Base-by-base conservation (phyloP, 2,329 filamentous ascomycete species). In the Ophiobolus disseminans region DNA sequence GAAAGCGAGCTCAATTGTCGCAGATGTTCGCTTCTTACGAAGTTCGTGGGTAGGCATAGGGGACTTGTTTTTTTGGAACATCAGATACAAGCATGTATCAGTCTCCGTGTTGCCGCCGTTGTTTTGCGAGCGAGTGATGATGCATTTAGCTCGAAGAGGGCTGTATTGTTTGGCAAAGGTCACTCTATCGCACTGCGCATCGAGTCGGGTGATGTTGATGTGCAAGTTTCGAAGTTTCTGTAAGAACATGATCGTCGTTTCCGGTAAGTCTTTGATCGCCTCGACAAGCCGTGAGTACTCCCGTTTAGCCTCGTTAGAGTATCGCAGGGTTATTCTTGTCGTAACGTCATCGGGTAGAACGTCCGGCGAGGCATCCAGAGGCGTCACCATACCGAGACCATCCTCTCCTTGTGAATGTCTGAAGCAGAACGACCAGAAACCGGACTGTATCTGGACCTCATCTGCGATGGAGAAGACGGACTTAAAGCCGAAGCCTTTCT, bases 351-450 rank as follows among this genome's bases (percentile, higher is more conserved):
- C 13, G 3, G 55, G 49, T 5, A 65, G 11, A 1, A 8, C 4
- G 3, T 45, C 40, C 19, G 35, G 45, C 3, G 57, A 36, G 32
- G 63, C 50, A 40, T 67, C 62, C 1, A 67, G 69, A 42, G 80
- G 80, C 0, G 74, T 75, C 1, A 82, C 74, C 79, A 83, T 83
- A 1, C 80, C 80, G 26, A 83, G 64, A 1, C 80, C 80, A 0
- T 72, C 69, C 2, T 79, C 75, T 0, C 72, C 76, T 17, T 23
- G 39, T 1, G 41, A 45, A 46, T 75, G 63, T n/a, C 64, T 35
- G 36, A 75, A 76, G 2, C 46, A 57, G 47, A 76, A 77, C 0
- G 68, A 73, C 51, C 68, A 76, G 1, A 62, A 19, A 1, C 68
- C 69, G 0, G 75, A 77, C 40, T 76, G 74, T 14, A 78, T 66